These are phyloP conservation scores for Pichia heedii DNA, from an alignment of 805 yeast genomes.

Conservation along the genomic window DNA sequence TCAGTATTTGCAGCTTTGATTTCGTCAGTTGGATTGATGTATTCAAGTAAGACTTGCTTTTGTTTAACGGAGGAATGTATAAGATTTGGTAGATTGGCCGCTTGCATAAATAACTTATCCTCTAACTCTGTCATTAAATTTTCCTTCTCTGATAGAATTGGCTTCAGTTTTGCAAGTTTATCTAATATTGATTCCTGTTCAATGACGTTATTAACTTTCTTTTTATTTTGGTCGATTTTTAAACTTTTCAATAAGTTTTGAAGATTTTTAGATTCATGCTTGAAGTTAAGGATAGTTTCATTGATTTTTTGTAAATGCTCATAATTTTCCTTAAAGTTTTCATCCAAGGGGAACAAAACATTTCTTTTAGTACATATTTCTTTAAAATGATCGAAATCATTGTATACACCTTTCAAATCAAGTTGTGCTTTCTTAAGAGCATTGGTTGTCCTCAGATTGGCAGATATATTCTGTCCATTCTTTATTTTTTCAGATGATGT, in stretches of 20 bases:
- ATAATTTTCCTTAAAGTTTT: conserved; percentile 17
- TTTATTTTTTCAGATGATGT: too few species aligned
- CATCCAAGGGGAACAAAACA: conserved; percentile 19
- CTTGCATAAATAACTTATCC: conserved; percentile 28
- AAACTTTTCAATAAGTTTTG: conserved; percentile 16
- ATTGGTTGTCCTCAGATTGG: conserved; percentile 18
- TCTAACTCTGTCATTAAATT: conserved; percentile 25
- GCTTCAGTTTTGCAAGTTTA: conserved; percentile 21
- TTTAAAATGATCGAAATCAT: conserved; percentile 21
- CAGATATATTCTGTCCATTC: too few species aligned
- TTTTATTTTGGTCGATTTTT: conserved; percentile 13
- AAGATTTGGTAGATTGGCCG: conserved; percentile 55
- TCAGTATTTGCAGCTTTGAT: conserved; percentile 14
- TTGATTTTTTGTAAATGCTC: conserved; percentile 8
- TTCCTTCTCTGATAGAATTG: conserved; percentile 22
- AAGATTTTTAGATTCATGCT: conserved; percentile 16
- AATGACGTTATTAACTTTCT: conserved; percentile 3
- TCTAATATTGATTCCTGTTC: conserved; percentile 10
- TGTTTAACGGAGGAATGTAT: conserved; percentile 39
- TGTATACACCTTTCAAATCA: conserved; percentile 27
- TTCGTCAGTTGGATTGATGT: conserved; percentile 39
- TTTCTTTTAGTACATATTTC: conserved; percentile 28
- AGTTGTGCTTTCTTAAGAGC: conserved; percentile 27
- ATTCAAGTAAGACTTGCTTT: conserved; percentile 37
- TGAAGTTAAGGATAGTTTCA: conserved; percentile 13